Evolutionary conservation across 1,284 basidiomycete genomes (phyloP), one percentile per base, ranked within the genome.

Genomic region (Melampsora abietis-canadensis): DNA sequence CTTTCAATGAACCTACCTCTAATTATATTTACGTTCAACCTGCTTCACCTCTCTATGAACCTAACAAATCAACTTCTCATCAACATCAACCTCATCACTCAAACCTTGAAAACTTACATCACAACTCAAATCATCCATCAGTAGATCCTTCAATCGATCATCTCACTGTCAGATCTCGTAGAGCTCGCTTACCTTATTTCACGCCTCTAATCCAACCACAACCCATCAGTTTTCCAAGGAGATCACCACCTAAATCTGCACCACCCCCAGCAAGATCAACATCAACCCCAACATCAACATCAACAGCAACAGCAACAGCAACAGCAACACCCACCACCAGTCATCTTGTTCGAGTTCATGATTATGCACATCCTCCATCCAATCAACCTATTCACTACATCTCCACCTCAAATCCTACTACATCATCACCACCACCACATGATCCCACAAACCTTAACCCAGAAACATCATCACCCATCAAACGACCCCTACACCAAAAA

Each of bases 401-500:
- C 12, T 57, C 51, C 4, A 21, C 51, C n/a, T 12, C 51, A 2
- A 57, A 57, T 21, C 14, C 51, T 5, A 57, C 10, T 14, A 19
- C 17, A 4, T 54, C 51, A 57, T n/a, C n/a, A n/a, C 27, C 51
- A n/a, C 51, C 51, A 3, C 6, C 31, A 19, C 24, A 61, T 4
- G 19, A 30, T 34, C 15, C 15, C 2, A 2, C 60, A 15, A 61
- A 27, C 2, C 31, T 14, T 4, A 8, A 10, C 2, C 17, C 21
- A 30, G 2, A 15, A 3, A 8, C 60, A 61, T 21, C 60, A 31
- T 61, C 60, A 7, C 21, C 4, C 1, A 40, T 12, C n/a, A 70
- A 12, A 5, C 24, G 68, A 37, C 69, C 69, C 5, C 27, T 72
- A 15, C 69, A 72, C 27, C 69, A 72, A 19, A 72, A 72, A 44